Base-by-base conservation (phyloP, 1,284 basidiomycete species). In the Ganoderma lucidum region DNA sequence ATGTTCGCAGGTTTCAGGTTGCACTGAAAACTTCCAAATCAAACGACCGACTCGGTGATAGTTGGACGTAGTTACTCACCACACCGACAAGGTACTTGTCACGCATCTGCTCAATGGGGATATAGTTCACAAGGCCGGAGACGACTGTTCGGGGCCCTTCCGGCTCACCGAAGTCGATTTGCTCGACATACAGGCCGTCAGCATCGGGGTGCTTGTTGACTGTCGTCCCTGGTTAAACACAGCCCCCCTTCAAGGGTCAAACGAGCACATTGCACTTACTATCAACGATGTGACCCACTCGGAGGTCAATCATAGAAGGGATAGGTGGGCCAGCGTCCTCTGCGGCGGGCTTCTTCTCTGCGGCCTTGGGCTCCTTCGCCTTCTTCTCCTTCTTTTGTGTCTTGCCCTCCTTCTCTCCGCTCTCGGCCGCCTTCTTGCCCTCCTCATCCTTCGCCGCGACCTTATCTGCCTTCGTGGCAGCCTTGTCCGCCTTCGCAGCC, bases 151-250 rank as follows among this genome's bases (percentile, higher is more conserved):
- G 86, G 32, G 96, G 96, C 45, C 96, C 96, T 0, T 91, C 91
- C 79, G 96, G 96, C 80, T 97, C 96, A 67, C 96, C 97, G 67
- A 98, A 84, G 81, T 99, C 96, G 73, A 98, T 97, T 93, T 96
- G 90, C 93, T 97, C 96, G 71, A 97, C 89, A 78, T 97, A 98
- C 55, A 98, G 85, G 61, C 93, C 91, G 77, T 98, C 96, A 2
- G 96, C 96, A 77, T 98, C 97, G 6, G 97, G 96, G 79, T 98
- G 96, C 75, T 94, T 94, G 82, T 90, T 91, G 76, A 98, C 96
- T 97, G 70, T 1, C 55, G 23, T 5, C 1, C 30, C 4, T 14
- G 9, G 12, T 62, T 8, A 68, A 48, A n/a, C 10, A 14, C 42
- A 39, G 5, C 9, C 10, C 9, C 37, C 9, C 37, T 17, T 28